A percentile compares a stretch with the other conserved stretches of the same genome.
Conservation (phyloP, 345 rosid species). For the Syzygium aromaticum region DNA sequence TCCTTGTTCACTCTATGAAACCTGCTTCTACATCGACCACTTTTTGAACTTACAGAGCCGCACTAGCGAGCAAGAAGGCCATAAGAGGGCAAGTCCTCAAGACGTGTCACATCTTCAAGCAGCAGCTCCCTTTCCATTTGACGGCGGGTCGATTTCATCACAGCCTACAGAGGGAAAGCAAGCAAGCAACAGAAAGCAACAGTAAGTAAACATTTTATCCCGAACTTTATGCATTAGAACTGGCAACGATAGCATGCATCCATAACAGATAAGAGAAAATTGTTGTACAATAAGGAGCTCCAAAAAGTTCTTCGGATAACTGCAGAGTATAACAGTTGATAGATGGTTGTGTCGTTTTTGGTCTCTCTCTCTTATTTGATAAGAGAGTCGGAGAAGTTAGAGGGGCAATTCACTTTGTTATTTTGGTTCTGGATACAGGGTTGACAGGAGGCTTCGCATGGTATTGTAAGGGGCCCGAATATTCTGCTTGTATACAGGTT, state of each 20-base stretch:
- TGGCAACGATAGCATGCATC: background rate
- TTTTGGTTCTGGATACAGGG: background rate
- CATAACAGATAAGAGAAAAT: background rate
- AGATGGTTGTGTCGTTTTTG: background rate
- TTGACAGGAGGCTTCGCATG: background rate
- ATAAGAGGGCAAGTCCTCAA: slow-evolving; percentile 84
- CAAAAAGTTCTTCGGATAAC: background rate
- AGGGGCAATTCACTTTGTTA: background rate
- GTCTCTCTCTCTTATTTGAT: background rate
- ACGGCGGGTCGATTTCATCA: slow-evolving; percentile 79
- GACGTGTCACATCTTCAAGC: slow-evolving; percentile 51
- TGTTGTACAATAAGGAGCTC: background rate
- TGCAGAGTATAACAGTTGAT: background rate
- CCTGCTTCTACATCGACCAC: slow-evolving; percentile 13
- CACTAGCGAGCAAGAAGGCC: slow-evolving; percentile 43
- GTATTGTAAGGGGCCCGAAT: background rate
- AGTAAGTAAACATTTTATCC: background rate
- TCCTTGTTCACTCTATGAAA: slow-evolving; percentile 3
- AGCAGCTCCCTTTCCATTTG: slow-evolving; percentile 90
- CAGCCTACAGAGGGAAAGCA: slow-evolving; percentile 28
- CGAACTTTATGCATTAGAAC: background rate
- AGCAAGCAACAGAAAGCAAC: background rate
- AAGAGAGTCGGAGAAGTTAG: background rate
- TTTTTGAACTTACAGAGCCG: slow-evolving; percentile 9
- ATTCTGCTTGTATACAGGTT: background rate